phyloP scores from a whole-genome alignment of 1,139 yeast genomes.

The Hyphopichia khmerensis region DNA sequence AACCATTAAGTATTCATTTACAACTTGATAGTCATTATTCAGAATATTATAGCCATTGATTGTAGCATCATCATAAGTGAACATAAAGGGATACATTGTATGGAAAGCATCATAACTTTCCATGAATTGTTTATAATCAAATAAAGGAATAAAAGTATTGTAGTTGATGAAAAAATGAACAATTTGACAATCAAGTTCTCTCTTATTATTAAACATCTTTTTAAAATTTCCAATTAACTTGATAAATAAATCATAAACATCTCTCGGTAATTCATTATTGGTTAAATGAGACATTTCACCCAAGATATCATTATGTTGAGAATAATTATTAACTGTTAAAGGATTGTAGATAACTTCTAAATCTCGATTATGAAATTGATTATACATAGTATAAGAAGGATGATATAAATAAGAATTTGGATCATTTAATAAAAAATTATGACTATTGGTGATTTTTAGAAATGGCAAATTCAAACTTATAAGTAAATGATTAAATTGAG shows the following conservation, averaged over 20 bases:
- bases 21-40: slow-evolving; percentile 49
- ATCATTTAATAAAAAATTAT: slow-evolving; percentile 43
- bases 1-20: slow-evolving; percentile 50
- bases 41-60: slow-evolving; percentile 52
- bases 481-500: slow-evolving; percentile 47
- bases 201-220: slow-evolving; percentile 40
- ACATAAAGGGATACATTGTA: slow-evolving; percentile 55
- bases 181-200: slow-evolving; percentile 53
- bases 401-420: slow-evolving; percentile 46
- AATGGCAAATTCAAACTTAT: slow-evolving; percentile 47
- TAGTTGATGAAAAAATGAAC: slow-evolving; percentile 55
- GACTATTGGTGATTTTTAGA: slow-evolving; percentile 47
- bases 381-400: slow-evolving; percentile 40
- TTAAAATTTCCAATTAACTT: slow-evolving; percentile 49
- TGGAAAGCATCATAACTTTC: slow-evolving; percentile 56
- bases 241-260: slow-evolving; percentile 46
- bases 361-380: slow-evolving; percentile 41
- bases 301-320: slow-evolving; percentile 17
- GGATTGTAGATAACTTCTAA: slow-evolving; percentile 46
- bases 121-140: slow-evolving; percentile 58
- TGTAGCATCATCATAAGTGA: slow-evolving; percentile 50
- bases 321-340: slow-evolving; percentile 27
- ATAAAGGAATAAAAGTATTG: slow-evolving; percentile 59
- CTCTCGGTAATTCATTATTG: slow-evolving; percentile 33
- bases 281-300: slow-evolving; percentile 18